Conservation (phyloP, 257 asterid genomes). For the Paulownia fortunei region DNA sequence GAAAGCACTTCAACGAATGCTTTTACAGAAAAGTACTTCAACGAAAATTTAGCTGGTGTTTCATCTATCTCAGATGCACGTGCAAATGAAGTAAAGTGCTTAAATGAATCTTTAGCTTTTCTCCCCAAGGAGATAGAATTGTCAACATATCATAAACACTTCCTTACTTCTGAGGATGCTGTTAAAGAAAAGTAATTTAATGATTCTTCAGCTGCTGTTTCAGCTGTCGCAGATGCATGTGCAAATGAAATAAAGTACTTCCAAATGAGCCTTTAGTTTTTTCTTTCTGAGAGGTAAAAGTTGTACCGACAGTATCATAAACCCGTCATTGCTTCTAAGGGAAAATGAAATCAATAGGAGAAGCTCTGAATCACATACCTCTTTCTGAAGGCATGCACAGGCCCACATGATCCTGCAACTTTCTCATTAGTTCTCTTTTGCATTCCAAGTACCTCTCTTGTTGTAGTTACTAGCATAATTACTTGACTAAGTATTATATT, state of each 20-base stretch:
- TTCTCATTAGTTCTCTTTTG: neutral
- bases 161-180: neutral
- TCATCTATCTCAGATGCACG: conserved; percentile 63
- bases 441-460: neutral
- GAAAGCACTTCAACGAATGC: conserved; percentile 34
- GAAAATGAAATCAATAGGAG: neutral
- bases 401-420: neutral
- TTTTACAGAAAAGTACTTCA: conserved; percentile 35
- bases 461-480: no score
- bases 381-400: neutral
- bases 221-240: conserved; percentile 49
- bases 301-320: conserved; percentile 1
- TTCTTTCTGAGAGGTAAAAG: neutral
- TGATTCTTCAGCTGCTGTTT: conserved; percentile 32
- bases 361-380: neutral
- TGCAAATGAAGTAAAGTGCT: conserved; percentile 61
- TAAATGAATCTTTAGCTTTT: conserved; percentile 23
- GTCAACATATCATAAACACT: neutral
- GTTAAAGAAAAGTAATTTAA: neutral
- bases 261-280: conserved; percentile 12
- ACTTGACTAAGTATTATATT: neutral
- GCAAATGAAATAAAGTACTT: conserved; percentile 48
- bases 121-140: conserved; percentile 4
- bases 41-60: conserved; percentile 41
- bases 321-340: neutral